Evolutionary conservation across 2,329 filamentous ascomycete genomes (phyloP).

Genomic region (Exophiala sideris): DNA sequence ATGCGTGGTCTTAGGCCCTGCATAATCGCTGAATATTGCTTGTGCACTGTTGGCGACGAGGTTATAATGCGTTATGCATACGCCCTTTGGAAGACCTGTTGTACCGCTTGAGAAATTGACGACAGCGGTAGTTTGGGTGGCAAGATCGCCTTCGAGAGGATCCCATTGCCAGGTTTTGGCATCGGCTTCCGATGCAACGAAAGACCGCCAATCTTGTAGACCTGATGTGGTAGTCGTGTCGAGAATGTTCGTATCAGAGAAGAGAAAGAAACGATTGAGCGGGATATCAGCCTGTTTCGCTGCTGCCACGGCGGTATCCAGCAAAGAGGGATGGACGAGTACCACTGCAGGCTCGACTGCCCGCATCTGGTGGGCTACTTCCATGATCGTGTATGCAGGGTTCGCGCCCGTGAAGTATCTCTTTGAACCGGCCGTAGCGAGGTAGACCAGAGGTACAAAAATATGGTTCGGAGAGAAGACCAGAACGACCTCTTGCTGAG

Average conservation of each 20-base stretch:
- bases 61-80: slow-evolving; percentile 49
- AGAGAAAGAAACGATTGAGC: slow-evolving; percentile 16
- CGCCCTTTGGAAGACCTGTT: slow-evolving; percentile 51
- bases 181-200: slow-evolving; percentile 44
- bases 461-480: slow-evolving; percentile 67
- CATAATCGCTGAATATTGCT: slow-evolving; percentile 49
- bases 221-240: slow-evolving; percentile 52
- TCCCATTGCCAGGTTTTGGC: slow-evolving; percentile 39
- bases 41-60: slow-evolving; percentile 33
- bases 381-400: slow-evolving; percentile 49
- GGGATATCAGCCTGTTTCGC: slow-evolving; percentile 22
- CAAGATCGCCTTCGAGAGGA: slow-evolving; percentile 2
- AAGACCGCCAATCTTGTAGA: slow-evolving; percentile 22
- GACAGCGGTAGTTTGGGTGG: slow-evolving; percentile 44
- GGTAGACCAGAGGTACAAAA: slow-evolving; percentile 55
- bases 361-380: slow-evolving; percentile 50
- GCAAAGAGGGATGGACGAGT: slow-evolving; percentile 47
- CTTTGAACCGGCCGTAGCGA: slow-evolving; percentile 43
- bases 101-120: slow-evolving; percentile 53
- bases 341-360: slow-evolving; percentile 50
- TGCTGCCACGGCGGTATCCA: slow-evolving; percentile 40
- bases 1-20: neutral
- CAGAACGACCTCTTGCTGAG: slow-evolving; percentile 63
- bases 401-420: slow-evolving; percentile 55
- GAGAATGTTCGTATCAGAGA: slow-evolving; percentile 12